Conservation (phyloP, 306 rosid genomes). For the Cotoneaster glaucophyllus region DNA sequence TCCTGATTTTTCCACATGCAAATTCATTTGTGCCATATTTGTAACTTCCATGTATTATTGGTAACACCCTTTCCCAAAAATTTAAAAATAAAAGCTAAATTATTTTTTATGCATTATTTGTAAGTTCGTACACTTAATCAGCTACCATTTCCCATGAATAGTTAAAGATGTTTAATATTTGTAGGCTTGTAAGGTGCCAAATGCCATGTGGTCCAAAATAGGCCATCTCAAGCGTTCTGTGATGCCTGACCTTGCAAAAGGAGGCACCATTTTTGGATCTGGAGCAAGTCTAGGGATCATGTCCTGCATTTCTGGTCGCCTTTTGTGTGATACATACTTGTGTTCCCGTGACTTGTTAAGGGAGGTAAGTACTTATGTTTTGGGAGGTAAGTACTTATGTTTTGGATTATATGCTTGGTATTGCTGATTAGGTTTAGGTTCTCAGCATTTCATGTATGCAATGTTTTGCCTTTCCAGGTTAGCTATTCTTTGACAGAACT, state of each 20-base stretch:
- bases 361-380: slow-evolving; percentile 56
- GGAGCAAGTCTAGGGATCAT: slow-evolving; percentile 90
- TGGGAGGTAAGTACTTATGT: slow-evolving; percentile 57
- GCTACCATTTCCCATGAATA: slow-evolving; percentile 13
- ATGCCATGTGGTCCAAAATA: slow-evolving; percentile 84
- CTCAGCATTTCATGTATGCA: slow-evolving; percentile 13
- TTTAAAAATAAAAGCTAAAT: not conserved
- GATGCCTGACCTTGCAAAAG: slow-evolving; percentile 81
- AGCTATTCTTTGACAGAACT: slow-evolving; percentile 86
- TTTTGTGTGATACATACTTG: slow-evolving; percentile 86
- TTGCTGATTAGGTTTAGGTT: not conserved
- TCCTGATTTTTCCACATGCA: not conserved
- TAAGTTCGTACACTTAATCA: not conserved
- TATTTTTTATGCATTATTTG: not conserved
- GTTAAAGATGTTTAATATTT: slow-evolving; percentile 6
- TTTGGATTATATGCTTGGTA: slow-evolving; percentile 6
- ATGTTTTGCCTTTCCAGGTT: slow-evolving; percentile 54
- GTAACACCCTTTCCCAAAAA: not conserved
- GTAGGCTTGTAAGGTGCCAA: slow-evolving; percentile 73
- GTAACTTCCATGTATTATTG: not conserved
- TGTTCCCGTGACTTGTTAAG: slow-evolving; percentile 86
- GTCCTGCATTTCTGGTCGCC: slow-evolving; percentile 92
- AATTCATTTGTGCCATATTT: not conserved
- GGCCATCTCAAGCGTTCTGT: slow-evolving; percentile 87
- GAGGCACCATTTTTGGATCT: slow-evolving; percentile 59